phyloP scores from a whole-genome alignment of 2,329 filamentous ascomycete species.

The Fusarium protoensiforme region DNA sequence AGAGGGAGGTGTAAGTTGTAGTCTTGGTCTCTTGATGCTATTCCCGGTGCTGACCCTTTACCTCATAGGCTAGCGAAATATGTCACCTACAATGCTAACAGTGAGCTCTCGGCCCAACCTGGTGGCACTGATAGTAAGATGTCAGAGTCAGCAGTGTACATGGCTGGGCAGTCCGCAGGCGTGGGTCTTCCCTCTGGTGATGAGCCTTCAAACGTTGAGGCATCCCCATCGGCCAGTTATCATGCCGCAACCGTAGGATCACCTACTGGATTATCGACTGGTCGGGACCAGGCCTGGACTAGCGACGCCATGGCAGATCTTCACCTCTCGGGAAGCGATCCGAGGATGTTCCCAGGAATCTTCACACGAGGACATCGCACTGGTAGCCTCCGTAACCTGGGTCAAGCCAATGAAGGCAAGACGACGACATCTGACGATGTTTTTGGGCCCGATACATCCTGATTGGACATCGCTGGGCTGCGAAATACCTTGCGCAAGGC shows the following conservation, averaged over 20 bases:
- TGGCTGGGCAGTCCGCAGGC: conserved; percentile 7
- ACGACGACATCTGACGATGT: conserved; percentile 27
- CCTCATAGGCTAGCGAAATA: conserved; percentile 55
- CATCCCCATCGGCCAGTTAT: conserved; percentile 17
- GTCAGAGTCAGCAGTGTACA: conserved; percentile 31
- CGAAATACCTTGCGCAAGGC: not conserved
- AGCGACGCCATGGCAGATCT: conserved; percentile 54
- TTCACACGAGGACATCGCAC: conserved; percentile 62
- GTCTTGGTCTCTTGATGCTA: not conserved
- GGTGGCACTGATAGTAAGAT: conserved; percentile 23
- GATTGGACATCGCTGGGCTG: not conserved
- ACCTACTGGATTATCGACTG: conserved; percentile 28
- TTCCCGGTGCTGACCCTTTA: conserved; percentile 3
- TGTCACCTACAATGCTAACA: conserved; percentile 48
- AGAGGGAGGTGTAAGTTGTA: conserved; percentile 80
- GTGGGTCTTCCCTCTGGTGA: conserved; percentile 2
- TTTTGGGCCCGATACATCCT: conserved; percentile 21
- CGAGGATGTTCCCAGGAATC: conserved; percentile 78
- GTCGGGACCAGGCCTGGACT: conserved; percentile 50
- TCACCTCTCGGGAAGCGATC: conserved; percentile 69
- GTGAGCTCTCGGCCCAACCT: conserved; percentile 26
- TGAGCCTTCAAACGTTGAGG: conserved; percentile 16
- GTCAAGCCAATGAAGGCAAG: conserved; percentile 39
- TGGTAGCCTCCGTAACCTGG: conserved; percentile 52
- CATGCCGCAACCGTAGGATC: conserved; percentile 30